These are phyloP conservation scores for Lactarius tabidus DNA, from an alignment of 768 basidiomycete genomes.

Conservation along the genomic window DNA sequence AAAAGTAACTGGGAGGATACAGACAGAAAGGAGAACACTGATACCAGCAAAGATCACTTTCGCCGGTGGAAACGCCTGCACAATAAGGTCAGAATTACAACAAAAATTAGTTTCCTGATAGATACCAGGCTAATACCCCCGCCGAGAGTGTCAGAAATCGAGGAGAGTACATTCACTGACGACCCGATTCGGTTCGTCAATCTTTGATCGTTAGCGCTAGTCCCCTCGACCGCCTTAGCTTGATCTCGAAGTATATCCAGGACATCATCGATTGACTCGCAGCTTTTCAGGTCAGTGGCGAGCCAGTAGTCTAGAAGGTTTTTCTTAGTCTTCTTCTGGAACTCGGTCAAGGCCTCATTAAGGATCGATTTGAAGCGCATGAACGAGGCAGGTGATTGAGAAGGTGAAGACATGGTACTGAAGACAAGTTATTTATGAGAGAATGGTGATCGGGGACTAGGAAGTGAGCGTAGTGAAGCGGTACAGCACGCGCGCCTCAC, in stretches of 20 bases:
- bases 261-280: not conserved
- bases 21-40: not conserved
- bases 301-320: not conserved
- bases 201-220: not conserved
- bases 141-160: not conserved
- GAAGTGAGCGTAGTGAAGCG: too few relatives aligned
- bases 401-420: not conserved
- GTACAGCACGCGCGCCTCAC: too few relatives aligned
- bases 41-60: too few relatives aligned
- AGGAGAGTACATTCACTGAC: not conserved
- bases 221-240: not conserved
- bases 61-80: slow-evolving; percentile 2
- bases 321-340: not conserved
- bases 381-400: not conserved
- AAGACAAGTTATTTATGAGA: too few relatives aligned
- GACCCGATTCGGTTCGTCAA: not conserved
- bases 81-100: not conserved
- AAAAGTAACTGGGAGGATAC: not conserved
- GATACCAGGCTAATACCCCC: not conserved
- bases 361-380: not conserved
- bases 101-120: too few relatives aligned
- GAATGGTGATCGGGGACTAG: too few relatives aligned
- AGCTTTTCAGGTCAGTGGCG: not conserved
- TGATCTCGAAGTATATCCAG: not conserved
- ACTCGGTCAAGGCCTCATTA: not conserved